These are phyloP conservation scores for Colletotrichum falcatum DNA, from an alignment of 2,329 filamentous ascomycete species.

Conservation along the genomic window DNA sequence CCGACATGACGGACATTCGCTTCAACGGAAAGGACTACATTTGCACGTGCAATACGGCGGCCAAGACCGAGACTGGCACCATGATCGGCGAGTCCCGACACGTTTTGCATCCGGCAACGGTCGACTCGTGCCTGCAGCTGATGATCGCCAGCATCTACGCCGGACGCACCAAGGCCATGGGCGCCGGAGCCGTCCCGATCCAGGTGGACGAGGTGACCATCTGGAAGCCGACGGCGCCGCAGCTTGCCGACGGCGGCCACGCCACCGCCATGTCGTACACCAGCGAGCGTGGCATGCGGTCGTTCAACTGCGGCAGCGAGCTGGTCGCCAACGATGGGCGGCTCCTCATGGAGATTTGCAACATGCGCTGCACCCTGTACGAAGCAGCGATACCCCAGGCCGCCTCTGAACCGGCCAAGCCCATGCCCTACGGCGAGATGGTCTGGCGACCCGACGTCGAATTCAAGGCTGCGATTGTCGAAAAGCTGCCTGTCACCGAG, in stretches of 20 bases:
- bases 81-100: slow-evolving; percentile 52
- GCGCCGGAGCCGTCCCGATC: slow-evolving; percentile 48
- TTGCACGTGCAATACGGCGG: slow-evolving; percentile 45
- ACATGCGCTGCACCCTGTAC: no score
- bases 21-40: slow-evolving; percentile 45
- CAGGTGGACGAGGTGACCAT: slow-evolving; percentile 46
- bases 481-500: no score
- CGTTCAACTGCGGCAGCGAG: no score
- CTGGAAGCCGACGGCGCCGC: slow-evolving; percentile 41
- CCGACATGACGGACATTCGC: slow-evolving; percentile 48
- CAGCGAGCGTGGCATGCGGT: no score
- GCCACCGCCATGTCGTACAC: slow-evolving; percentile 33
- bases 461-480: no score
- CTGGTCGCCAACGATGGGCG: no score
- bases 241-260: slow-evolving; percentile 28
- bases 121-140: slow-evolving; percentile 54
- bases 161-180: slow-evolving; percentile 47
- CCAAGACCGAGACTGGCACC: slow-evolving; percentile 39
- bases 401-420: no score
- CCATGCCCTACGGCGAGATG: no score
- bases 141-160: slow-evolving; percentile 47
- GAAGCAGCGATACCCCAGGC: no score
- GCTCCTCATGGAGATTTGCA: no score
- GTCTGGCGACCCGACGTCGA: no score
- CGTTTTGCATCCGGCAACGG: slow-evolving; percentile 53